Percentiles rank a stretch among this genome's conserved stretches.
Conservation (phyloP, 208 protist species). For the Wallacemonas collosoma region DNA sequence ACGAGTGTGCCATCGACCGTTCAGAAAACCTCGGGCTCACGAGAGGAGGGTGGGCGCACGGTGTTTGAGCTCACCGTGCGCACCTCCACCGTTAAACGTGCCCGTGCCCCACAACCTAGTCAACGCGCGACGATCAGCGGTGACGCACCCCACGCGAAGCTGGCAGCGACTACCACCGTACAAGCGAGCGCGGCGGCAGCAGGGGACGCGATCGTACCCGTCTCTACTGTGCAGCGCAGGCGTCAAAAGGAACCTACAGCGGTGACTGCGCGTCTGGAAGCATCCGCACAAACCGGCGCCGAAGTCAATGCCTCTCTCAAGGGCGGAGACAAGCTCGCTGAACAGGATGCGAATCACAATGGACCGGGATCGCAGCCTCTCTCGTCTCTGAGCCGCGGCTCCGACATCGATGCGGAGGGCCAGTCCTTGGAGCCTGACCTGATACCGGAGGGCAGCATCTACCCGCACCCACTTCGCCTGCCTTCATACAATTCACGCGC, state of each 20-base stretch:
- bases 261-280: neutral
- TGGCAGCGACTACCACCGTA: neutral
- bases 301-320: neutral
- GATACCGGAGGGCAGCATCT: neutral
- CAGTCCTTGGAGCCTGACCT: neutral
- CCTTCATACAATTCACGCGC: too few species aligned
- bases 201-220: neutral
- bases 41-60: neutral
- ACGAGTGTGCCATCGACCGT: neutral
- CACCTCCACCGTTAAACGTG: slow-evolving; percentile 22
- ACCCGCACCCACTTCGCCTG: neutral
- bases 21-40: neutral
- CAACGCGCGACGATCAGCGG: neutral
- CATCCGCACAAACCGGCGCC: neutral
- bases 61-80: slow-evolving; percentile 38
- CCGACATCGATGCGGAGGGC: neutral
- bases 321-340: too few species aligned
- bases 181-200: too few species aligned
- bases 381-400: neutral
- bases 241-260: neutral
- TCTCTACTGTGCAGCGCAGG: slow-evolving; percentile 10
- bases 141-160: neutral
- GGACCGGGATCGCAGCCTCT: neutral
- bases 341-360: neutral
- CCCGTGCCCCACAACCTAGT: slow-evolving; percentile 11